phyloP scores from a whole-genome alignment of 2,329 filamentous ascomycete species.

The Rutstroemia sp. region DNA sequence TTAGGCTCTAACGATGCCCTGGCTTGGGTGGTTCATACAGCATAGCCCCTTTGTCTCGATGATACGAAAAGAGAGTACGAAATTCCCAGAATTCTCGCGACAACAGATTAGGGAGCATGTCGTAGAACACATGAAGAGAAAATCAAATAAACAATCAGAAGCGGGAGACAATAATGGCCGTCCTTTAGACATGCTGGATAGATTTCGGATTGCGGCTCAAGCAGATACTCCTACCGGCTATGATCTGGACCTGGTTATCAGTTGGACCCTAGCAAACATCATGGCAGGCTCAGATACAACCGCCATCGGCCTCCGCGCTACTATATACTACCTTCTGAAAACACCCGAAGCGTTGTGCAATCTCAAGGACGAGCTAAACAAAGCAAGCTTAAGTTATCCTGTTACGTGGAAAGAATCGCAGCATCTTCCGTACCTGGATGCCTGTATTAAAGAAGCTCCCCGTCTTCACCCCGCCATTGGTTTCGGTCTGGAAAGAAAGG shows the following conservation, averaged over 20 bases:
- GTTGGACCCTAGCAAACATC: neutral
- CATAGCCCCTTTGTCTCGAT: neutral
- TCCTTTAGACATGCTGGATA: neutral
- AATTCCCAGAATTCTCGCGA: neutral
- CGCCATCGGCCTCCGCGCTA: neutral
- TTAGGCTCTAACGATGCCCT: neutral
- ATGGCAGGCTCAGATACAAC: slow-evolving; percentile 5
- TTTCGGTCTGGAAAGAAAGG: slow-evolving; percentile 40
- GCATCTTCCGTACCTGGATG: slow-evolving; percentile 37
- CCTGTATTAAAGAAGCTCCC: slow-evolving; percentile 44
- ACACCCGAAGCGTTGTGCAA: neutral
- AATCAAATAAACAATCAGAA: neutral
- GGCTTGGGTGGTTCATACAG: neutral
- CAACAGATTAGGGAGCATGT: neutral
- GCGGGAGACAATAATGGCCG: neutral
- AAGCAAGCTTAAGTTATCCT: slow-evolving; percentile 34
- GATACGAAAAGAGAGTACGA: neutral
- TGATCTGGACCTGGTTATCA: neutral
- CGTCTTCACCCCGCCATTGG: slow-evolving; percentile 42
- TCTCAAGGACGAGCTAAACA: slow-evolving; percentile 41
- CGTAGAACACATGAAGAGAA: neutral
- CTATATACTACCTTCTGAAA: neutral
- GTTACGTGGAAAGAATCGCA: neutral
- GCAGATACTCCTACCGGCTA: neutral
- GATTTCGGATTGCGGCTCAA: neutral